phyloP scores from a whole-genome alignment of 257 asterid genomes.

The Fraxinus excelsior region DNA sequence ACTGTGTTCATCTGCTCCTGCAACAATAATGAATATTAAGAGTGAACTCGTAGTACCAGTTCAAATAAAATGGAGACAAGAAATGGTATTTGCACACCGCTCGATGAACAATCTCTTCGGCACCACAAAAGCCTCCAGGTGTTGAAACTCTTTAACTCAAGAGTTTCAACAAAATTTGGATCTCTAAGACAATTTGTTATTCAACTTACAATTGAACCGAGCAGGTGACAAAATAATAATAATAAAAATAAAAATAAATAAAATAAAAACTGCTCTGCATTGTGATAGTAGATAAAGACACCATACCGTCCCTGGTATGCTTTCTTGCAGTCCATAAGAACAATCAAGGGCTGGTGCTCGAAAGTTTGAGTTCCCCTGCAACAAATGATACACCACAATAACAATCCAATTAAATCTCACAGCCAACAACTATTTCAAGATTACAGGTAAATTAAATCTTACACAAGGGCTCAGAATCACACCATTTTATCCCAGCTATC shows the following conservation, averaged over 20 bases:
- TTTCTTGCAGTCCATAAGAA: conserved; percentile 30
- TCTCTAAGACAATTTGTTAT: neutral
- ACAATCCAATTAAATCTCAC: neutral
- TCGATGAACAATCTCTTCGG: conserved; percentile 23
- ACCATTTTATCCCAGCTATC: conserved; percentile 35
- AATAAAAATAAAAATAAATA: too few relatives aligned
- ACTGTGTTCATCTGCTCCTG: conserved; percentile 33
- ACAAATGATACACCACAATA: conserved; percentile 13
- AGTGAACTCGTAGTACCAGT: neutral
- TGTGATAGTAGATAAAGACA: neutral
- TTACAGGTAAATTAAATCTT: conserved; percentile 17
- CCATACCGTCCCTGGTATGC: conserved; percentile 25
- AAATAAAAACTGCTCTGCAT: neutral
- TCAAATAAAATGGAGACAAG: neutral
- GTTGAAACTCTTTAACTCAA: conserved; percentile 24
- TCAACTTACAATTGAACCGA: neutral
- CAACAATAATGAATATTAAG: neutral
- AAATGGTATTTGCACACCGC: conserved; percentile 8
- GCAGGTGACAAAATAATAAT: neutral
- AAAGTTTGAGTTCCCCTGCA: conserved; percentile 33
- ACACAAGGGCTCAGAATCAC: conserved; percentile 15
- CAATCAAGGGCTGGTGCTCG: conserved; percentile 31
- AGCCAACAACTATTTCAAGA: conserved; percentile 12
- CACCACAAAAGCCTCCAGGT: conserved; percentile 17
- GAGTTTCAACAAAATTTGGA: neutral